phyloP scores from a whole-genome alignment of 2,329 filamentous ascomycete species.

The Trematosphaeria pertusa region DNA sequence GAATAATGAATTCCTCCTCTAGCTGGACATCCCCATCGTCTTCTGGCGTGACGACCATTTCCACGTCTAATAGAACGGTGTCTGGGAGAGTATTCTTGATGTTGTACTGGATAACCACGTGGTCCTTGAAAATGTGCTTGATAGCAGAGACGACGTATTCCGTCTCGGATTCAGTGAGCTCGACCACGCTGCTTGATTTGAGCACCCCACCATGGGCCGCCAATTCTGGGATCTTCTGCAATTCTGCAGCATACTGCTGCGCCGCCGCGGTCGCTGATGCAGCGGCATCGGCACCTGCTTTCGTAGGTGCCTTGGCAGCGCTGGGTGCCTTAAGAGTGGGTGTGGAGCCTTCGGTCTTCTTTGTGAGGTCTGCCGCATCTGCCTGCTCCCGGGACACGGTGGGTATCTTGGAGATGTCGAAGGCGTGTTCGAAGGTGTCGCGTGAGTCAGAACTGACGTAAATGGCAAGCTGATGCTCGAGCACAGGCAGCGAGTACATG shows the following conservation, averaged over 20 bases:
- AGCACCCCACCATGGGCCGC: constrained; percentile 87
- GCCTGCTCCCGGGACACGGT: constrained; percentile 96
- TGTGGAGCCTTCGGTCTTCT: constrained; percentile 93
- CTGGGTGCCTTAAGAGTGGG: constrained; percentile 94
- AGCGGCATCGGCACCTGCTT: constrained; percentile 73
- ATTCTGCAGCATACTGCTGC: constrained; percentile 87
- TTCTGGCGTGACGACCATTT: constrained; percentile 81
- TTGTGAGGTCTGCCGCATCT: constrained; percentile 92
- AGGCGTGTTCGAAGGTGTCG: constrained; percentile 80
- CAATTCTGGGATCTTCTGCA: constrained; percentile 89
- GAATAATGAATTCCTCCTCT: constrained; percentile 91
- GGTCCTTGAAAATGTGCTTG: constrained; percentile 98
- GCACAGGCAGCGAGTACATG: constrained; percentile 92
- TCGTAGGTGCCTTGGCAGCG: constrained; percentile 74
- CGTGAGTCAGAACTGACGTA: constrained; percentile 95
- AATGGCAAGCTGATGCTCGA: constrained; percentile 96
- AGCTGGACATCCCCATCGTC: constrained; percentile 76
- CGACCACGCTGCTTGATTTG: constrained; percentile 85
- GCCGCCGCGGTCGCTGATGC: constrained; percentile 80
- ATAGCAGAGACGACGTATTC: constrained; percentile 94
- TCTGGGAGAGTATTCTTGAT: constrained; percentile 96
- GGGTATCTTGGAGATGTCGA: constrained; percentile 90
- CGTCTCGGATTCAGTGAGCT: constrained; percentile 95
- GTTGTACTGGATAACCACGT: constrained; percentile 94
- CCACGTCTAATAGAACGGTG: constrained; percentile 59